phyloP scores from a whole-genome alignment of 1,284 basidiomycete genomes.

The Irpex sp. region DNA sequence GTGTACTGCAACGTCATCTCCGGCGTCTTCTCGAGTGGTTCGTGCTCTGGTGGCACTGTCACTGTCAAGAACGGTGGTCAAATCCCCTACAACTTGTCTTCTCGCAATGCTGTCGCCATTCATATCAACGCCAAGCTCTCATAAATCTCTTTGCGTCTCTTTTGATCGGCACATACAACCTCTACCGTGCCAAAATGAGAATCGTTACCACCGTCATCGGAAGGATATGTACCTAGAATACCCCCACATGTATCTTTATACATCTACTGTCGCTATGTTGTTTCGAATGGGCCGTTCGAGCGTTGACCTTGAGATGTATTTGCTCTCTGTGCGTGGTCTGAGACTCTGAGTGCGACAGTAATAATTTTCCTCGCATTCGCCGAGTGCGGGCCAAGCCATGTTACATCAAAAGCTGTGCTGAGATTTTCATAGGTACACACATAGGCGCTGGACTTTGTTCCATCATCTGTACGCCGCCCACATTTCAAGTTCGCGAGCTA shows the following conservation, averaged over 20 bases:
- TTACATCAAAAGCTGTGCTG: neutral
- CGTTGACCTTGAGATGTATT: too few relatives aligned
- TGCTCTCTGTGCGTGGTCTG: too few relatives aligned
- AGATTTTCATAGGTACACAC: neutral
- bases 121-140: conserved; percentile 39
- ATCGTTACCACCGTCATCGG: too few relatives aligned
- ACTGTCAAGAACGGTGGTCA: conserved; percentile 42
- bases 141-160: neutral
- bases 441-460: neutral
- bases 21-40: conserved; percentile 33
- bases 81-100: conserved; percentile 46
- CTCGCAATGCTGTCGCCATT: conserved; percentile 53
- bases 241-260: too few relatives aligned
- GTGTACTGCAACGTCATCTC: conserved; percentile 61
- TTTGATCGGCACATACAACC: too few relatives aligned
- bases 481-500: neutral
- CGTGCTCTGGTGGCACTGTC: conserved; percentile 47
- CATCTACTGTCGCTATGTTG: too few relatives aligned
- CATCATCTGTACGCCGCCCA: neutral
- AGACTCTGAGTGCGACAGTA: too few relatives aligned
- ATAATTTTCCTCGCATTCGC: too few relatives aligned
- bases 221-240: too few relatives aligned
- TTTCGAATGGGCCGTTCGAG: too few relatives aligned
- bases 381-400: too few relatives aligned
- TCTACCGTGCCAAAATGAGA: too few relatives aligned